Conservation (phyloP, 2,329 filamentous ascomycete genomes). For the Monosporascus ibericus region DNA sequence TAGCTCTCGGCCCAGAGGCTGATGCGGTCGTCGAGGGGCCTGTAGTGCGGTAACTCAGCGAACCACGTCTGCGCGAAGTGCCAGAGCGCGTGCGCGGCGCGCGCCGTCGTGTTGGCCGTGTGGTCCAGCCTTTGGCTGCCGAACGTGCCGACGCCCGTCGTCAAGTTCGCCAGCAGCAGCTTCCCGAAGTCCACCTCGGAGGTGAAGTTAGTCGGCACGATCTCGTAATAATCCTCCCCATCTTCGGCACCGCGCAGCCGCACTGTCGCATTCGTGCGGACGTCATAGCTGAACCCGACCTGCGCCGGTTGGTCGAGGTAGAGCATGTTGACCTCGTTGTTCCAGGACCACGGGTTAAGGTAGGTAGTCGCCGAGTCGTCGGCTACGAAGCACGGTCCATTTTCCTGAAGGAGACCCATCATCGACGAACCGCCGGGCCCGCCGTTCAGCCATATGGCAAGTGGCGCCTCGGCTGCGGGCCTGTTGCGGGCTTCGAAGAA, state of each 20-base stretch:
- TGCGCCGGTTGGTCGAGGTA: conserved; percentile 56
- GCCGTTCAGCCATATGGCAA: conserved; percentile 61
- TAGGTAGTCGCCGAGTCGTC: conserved; percentile 46
- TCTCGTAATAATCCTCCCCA: background rate
- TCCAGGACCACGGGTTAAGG: conserved; percentile 60
- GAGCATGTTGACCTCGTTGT: conserved; percentile 47
- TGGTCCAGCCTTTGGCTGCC: conserved; percentile 41
- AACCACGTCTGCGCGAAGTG: conserved; percentile 60
- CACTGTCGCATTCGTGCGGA: conserved; percentile 43
- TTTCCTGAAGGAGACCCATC: conserved; percentile 50
- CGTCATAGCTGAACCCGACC: conserved; percentile 64
- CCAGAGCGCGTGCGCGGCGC: conserved; percentile 56
- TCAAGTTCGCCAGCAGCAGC: conserved; percentile 15
- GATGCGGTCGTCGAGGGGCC: conserved; percentile 35
- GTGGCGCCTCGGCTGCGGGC: conserved; percentile 27
- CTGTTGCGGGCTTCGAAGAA: conserved; percentile 38
- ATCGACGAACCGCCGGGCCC: conserved; percentile 61
- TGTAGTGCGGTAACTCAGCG: conserved; percentile 51
- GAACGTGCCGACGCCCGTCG: conserved; percentile 38
- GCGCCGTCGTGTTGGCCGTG: conserved; percentile 50
- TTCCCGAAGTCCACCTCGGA: background rate
- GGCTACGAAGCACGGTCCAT: conserved; percentile 15
- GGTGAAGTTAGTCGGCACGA: background rate
- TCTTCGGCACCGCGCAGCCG: conserved; percentile 35
- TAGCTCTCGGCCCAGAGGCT: conserved; percentile 66